Base-by-base conservation (phyloP, 495 filamentous ascomycete species). In the Penicillium argentinense region DNA sequence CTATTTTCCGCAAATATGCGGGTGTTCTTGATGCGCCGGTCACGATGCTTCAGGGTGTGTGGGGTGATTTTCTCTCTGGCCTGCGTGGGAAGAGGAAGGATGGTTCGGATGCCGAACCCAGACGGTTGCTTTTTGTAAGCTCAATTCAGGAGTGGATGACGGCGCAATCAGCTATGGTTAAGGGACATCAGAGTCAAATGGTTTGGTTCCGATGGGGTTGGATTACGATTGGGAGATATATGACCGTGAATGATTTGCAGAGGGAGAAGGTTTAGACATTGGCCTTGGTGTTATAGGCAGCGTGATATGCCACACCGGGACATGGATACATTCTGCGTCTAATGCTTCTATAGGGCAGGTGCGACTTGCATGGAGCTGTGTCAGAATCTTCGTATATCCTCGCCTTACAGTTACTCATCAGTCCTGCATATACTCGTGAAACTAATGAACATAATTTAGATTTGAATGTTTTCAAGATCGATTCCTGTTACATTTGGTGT, bases 121-220 rank as follows among this genome's bases (percentile, higher is more conserved):
- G 67, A 28, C 63, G 80, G 28, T 54, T 86, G 64, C 57, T 96
- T 27, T 91, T 85, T 60, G 75, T 95, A 38, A 95, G 78, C 61
- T 78, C 78, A 1, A 77, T 72, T 29, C 56, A 44, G 32, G 79
- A 74, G 59, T 85, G 80, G 61, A 66, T 84, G 61, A 79, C 69
- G 19, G 93, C 88, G 33, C 84, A 89, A 72, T 73, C 68, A 33
- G 93, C 93, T 13, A 98, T 98, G 93, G 86, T 85, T 0, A 72
- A 76, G 37, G 90, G 83, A 8, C 93, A 98, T 69, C 73, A 80
- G 73, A 97, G 91, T 67, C 93, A 98, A 78, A 98, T 98, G 93
- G 77, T 86, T 27, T 98, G 93, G 93, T 98, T 97, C 61, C 80
- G 93, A 8, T 97, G 89, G 83, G 91, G 90, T 0, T 98, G 93